Conservation (phyloP, 2,329 filamentous ascomycete species). For the Fusarium falciforme region DNA sequence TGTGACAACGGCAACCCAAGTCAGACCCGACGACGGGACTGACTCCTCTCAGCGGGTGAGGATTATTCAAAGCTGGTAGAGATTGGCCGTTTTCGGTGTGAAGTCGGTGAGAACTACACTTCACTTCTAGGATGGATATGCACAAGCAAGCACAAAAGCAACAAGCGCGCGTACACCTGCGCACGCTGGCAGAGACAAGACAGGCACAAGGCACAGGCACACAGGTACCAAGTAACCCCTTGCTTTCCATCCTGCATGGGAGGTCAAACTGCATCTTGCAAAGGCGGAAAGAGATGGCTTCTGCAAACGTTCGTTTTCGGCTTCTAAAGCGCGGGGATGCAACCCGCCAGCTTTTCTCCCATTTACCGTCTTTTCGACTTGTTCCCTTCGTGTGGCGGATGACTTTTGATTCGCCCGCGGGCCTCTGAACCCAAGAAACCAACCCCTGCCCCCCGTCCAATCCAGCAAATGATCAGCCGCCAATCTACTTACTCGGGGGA, state of each 20-base stretch:
- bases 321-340: slow-evolving; percentile 31
- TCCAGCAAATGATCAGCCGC: slow-evolving; percentile 40
- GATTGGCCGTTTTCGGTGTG: slow-evolving; percentile 44
- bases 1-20: background rate
- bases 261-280: background rate
- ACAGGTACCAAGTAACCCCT: slow-evolving; percentile 11
- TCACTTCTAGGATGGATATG: slow-evolving; percentile 15
- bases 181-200: background rate
- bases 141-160: slow-evolving; percentile 14
- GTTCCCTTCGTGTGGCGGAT: slow-evolving; percentile 24
- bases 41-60: background rate
- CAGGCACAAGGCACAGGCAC: slow-evolving; percentile 27
- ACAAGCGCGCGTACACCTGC: slow-evolving; percentile 5
- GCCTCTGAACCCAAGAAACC: slow-evolving; percentile 19
- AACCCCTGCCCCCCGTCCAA: slow-evolving; percentile 26
- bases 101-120: slow-evolving; percentile 43
- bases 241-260: background rate
- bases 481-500: slow-evolving; percentile 27
- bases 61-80: slow-evolving; percentile 13
- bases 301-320: slow-evolving; percentile 23
- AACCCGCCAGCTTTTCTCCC: background rate
- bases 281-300: slow-evolving; percentile 7
- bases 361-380: slow-evolving; percentile 35
- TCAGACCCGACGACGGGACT: background rate
- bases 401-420: slow-evolving; percentile 17